Evolutionary conservation across 305 asterid genomes (phyloP), one percentile per base, ranked within the genome.

Genomic region (Fraxinus sp.): DNA sequence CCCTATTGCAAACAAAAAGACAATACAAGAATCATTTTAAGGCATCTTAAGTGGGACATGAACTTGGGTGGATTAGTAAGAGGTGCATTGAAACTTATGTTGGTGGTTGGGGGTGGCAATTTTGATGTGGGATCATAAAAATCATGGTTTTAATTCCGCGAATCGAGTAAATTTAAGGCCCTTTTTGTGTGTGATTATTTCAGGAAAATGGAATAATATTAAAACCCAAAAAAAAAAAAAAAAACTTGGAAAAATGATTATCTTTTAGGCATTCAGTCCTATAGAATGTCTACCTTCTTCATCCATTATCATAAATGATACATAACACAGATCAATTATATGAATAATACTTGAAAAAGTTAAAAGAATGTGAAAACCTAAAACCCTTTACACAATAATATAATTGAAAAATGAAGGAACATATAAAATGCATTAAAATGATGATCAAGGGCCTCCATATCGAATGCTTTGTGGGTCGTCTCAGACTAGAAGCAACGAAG

Each of bases 21-120:
- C 28, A 85, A 82, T 85, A 86, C 24, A 73, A 86, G 80, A 77
- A 85, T 88, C 73, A 57, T 4, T 74, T 26, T 24, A 10, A 55
- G 78, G 62, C 70, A 52, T 73, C 82, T 55, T 22, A 11, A 72
- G 81, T 66, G 64, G 78, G 83, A 70, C 49, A 32, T 62, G 33
- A 66, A 26, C 83, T 73, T 80, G 81, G 77, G 83, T 68, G 74
- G 74, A 85, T 83, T 74, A 81, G 75, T 83, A 55, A 73, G 7
- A 46, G 35, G 18, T 85, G 86, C 83, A 78, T 74, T 16, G 35
- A 76, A 28, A 20, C 57, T 76, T 14, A 77, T 77, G 80, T 77
- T 77, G 80, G 80, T 77, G 26, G 80, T 77, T 77, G 71, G 22
- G 70, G 66, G 35, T 76, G 79, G 68, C 20, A 28, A 77, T 77